These are phyloP conservation scores for Citrullus amarus DNA, from an alignment of 306 rosid genomes.

Conservation along the genomic window DNA sequence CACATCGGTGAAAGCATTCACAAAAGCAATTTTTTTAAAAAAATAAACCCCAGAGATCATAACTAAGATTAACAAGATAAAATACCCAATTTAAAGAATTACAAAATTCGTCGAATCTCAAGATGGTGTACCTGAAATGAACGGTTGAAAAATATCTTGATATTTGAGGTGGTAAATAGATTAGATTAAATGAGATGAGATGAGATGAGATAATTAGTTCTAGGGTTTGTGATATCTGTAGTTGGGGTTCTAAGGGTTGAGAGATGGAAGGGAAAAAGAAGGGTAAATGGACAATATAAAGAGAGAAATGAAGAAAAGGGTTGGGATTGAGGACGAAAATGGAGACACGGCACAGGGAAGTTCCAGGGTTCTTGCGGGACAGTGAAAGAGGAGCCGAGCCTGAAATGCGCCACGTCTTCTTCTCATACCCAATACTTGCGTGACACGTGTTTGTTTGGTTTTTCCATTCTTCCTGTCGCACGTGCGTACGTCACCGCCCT, in stretches of 20 bases:
- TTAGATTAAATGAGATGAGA: no score
- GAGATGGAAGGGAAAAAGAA: background rate
- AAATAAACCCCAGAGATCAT: background rate
- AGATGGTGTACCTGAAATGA: background rate
- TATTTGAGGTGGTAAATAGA: background rate
- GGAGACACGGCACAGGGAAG: background rate
- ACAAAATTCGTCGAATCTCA: background rate
- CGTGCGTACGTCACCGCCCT: background rate
- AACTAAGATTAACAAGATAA: background rate
- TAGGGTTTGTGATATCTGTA: background rate
- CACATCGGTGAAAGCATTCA: background rate
- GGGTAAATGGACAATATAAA: background rate
- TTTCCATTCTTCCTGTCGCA: background rate
- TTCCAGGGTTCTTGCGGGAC: background rate
- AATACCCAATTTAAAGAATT: background rate
- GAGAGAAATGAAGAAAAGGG: background rate
- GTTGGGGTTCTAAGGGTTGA: background rate
- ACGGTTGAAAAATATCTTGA: constrained; percentile 2
- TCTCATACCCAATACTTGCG: background rate
- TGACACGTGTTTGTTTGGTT: background rate
- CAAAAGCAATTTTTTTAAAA: background rate
- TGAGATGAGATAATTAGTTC: background rate
- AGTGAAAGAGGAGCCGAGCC: background rate
- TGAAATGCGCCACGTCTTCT: background rate
- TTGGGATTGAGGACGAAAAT: background rate